Evolutionary conservation across 2,329 filamentous ascomycete genomes (phyloP).

Genomic region (Dactylellina drechsleri): DNA sequence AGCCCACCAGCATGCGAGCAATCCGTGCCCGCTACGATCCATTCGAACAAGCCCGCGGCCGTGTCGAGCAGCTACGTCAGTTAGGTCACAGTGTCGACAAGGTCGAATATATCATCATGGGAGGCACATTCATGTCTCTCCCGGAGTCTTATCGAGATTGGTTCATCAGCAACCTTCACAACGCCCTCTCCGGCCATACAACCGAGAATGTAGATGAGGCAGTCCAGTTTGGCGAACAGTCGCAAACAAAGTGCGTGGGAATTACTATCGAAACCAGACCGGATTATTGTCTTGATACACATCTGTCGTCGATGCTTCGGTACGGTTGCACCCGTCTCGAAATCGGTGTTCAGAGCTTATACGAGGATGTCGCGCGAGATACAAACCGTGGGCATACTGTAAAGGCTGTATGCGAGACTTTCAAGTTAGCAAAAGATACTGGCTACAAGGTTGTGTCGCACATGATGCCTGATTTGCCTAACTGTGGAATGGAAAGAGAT

Average conservation of each 20-base stretch:
- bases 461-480: constrained; percentile 99
- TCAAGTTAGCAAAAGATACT: constrained; percentile 95
- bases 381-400: constrained; percentile 98
- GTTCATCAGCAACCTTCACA: constrained; percentile 95
- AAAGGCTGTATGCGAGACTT: constrained; percentile 92
- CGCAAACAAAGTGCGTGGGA: constrained; percentile 81
- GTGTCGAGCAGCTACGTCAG: constrained; percentile 95
- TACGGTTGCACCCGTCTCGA: constrained; percentile 96
- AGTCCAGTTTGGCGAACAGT: constrained; percentile 70
- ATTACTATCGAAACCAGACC: constrained; percentile 98
- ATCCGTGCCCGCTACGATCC: constrained; percentile 97
- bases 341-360: constrained; percentile 93
- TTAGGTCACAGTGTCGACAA: constrained; percentile 98
- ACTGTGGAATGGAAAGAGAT: constrained; percentile 98
- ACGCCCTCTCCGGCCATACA: constrained; percentile 94
- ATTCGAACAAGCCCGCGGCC: constrained; percentile 93
- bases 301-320: constrained; percentile 93
- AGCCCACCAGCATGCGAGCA: constrained; percentile 97
- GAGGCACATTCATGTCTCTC: constrained; percentile 98
- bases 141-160: constrained; percentile 87
- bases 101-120: constrained; percentile 99
- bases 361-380: constrained; percentile 97
- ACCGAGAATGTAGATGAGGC: constrained; percentile 95
- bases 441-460: constrained; percentile 99
- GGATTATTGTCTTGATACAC: constrained; percentile 96